phyloP scores from a whole-genome alignment of 1,139 yeast genomes.

The Yamadazyma buinensis region DNA sequence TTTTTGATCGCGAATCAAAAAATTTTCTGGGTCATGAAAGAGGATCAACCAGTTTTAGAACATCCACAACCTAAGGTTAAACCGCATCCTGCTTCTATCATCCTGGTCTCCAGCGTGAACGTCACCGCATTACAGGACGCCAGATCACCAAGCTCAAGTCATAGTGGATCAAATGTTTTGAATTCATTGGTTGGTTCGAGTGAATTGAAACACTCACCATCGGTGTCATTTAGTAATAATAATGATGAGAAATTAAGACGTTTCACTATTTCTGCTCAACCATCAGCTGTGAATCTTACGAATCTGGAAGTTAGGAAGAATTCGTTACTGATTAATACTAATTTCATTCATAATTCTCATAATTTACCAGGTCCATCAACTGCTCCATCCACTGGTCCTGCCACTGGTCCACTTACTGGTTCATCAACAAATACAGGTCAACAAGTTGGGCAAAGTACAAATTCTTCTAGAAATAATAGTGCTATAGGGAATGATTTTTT shows the following conservation, averaged over 20 bases:
- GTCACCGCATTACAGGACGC: background rate
- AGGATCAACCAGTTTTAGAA: conserved; percentile 8
- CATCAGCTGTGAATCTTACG: conserved; percentile 25
- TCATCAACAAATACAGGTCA: background rate
- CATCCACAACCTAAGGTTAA: conserved; percentile 13
- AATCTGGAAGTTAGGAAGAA: conserved; percentile 9
- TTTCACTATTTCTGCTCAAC: conserved; percentile 46
- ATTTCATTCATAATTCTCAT: too few species aligned
- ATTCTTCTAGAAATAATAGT: conserved; percentile 15
- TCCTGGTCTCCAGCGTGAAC: background rate
- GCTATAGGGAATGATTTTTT: conserved; percentile 12
- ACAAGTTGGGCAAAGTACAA: conserved; percentile 4
- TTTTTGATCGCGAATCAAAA: too few species aligned
- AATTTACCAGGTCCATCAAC: background rate
- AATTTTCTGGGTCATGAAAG: too few species aligned
- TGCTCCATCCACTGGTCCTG: background rate
- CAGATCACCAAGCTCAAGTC: background rate
- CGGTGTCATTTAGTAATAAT: conserved; percentile 39
- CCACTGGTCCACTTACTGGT: background rate
- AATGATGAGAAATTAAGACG: conserved; percentile 41
- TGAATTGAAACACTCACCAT: conserved; percentile 12
- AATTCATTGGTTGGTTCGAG: too few species aligned
- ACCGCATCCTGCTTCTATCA: conserved; percentile 5
- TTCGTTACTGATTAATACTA: conserved; percentile 7
- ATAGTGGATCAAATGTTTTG: background rate